Base-by-base conservation (phyloP, 2,329 filamentous ascomycete species). In the Apiospora marii region DNA sequence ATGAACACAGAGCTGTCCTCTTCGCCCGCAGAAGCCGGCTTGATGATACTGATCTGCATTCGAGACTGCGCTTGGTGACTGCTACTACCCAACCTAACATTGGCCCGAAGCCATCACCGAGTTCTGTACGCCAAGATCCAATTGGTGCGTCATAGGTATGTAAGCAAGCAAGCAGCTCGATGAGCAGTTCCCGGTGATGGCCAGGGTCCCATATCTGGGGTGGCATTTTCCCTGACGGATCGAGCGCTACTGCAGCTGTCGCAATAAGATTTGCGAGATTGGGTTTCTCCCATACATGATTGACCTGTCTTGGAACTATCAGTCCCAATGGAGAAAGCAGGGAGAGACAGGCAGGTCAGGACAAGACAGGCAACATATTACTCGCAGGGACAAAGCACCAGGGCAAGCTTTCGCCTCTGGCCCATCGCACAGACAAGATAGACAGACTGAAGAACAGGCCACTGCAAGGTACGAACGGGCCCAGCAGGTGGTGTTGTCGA, bases 181-280 rank as follows among this genome's bases (percentile, higher is more conserved):
- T 64, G 58, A 37, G 6, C 58, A 37, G 16, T 34, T 22, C 58
- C 16, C 19, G n/a, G 16, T 61, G 53, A 22, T 37, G 30, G 19
- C 53, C 53, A 22, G 22, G 53, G 53, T 61, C 53, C 41, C 58
- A 41, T 41, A 64, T 22, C 58, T 64, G 58, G 58, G 34, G n/a
- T 64, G 58, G 41, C 58, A 64, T 41, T 64, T 64, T 64, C 16
- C 34, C 22, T 41, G 58, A 64, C 34, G 58, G 58, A 64, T 64
- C 44, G 24, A 48, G 67, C 67, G 67, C 67, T 68, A 68, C 67
- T 68, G 67, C 44, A 68, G 67, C 67, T 68, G 67, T 68, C 67
- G 67, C 67, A 44, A 37, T n/a, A 68, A 34, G 41, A 68, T 68
- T 48, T 68, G n/a, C 67, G 67, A 68, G 67, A 68, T 68, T 68